Conservation (phyloP, 2,329 filamentous ascomycete genomes). For the Colletotrichum agaves region DNA sequence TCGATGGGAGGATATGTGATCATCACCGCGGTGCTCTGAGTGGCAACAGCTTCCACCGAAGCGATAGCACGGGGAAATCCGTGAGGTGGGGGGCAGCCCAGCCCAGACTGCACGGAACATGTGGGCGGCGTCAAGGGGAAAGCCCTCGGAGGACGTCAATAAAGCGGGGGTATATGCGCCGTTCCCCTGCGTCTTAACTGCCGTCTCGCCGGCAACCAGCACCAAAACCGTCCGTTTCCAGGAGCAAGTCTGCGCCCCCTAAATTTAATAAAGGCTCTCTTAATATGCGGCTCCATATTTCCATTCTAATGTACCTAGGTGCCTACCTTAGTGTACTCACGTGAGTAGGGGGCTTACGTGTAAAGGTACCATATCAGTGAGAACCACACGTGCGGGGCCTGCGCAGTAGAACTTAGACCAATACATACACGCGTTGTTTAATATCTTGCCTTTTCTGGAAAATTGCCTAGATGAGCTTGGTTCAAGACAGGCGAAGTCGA, state of each 20-base stretch:
- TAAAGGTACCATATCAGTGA: too few species aligned
- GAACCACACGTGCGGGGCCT: too few species aligned
- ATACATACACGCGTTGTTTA: too few species aligned
- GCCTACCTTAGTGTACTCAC: too few species aligned
- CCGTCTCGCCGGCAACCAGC: slow-evolving; percentile 30
- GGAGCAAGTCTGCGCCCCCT: slow-evolving; percentile 6
- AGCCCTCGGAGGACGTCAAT: slow-evolving; percentile 4
- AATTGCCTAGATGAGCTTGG: neutral
- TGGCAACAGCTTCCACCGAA: neutral
- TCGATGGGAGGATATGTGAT: neutral
- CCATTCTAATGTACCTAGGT: too few species aligned
- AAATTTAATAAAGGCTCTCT: too few species aligned
- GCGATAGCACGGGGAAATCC: neutral
- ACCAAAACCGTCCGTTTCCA: too few species aligned
- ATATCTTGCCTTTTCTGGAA: slow-evolving; percentile 2
- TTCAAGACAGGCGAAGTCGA: neutral
- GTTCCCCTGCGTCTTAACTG: slow-evolving; percentile 37
- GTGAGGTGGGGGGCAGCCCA: neutral
- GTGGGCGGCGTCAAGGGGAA: neutral
- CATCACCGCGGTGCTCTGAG: slow-evolving; percentile 3
- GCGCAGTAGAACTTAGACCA: too few species aligned
- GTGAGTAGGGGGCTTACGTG: too few species aligned
- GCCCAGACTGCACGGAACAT: neutral
- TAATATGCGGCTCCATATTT: too few species aligned
- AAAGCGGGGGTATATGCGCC: slow-evolving; percentile 25